Base-by-base conservation (phyloP, 345 rosid species). In the Chamaenerion angustifolium region DNA sequence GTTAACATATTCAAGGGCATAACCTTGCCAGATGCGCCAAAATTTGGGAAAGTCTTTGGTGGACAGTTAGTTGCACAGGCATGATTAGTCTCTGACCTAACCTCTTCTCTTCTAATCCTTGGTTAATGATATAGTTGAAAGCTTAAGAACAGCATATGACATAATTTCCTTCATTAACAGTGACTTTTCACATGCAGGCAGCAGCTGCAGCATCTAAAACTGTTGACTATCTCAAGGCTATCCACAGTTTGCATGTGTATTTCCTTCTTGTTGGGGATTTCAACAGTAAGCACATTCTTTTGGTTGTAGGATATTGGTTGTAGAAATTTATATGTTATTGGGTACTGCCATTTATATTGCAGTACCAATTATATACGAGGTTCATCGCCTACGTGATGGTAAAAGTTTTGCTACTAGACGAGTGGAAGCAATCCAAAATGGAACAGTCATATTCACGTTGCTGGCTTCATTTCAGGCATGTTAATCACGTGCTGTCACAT, bases 191-290 rank as follows among this genome's bases (percentile, higher is more conserved):
- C 57, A 43, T 69, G 64, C 82, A 89, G 97, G 97, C 95, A 52
- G 72, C 87, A 57, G 97, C 97, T 64, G 95, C 96, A 14, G 96
- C 96, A 25, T 87, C 85, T 54, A 92, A 92, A 77, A 92, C 96
- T 57, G 90, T 87, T 63, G 98, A 92, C 63, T 80, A 78, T 66
- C 82, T 80, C 44, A 92, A 92, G 71, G 57, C 74, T 67, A 90
- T 84, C 52, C 98, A 92, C 62, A 84, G 96, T 69, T 68, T 92
- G 64, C 98, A 92, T 63, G 73, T 76, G 56, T 87, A 80, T 71
- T 92, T 92, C 66, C 89, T 92, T 63, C 88, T 78, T 37, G 85
- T 77, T 55, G 98, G 98, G 54, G 98, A 92, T 71, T 46, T 80
- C 48, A 65, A 82, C 65, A 68, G 98, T 92, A 72, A 68, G 96